phyloP scores from a whole-genome alignment of 805 yeast genomes.

The Myxozyma neotropica region DNA sequence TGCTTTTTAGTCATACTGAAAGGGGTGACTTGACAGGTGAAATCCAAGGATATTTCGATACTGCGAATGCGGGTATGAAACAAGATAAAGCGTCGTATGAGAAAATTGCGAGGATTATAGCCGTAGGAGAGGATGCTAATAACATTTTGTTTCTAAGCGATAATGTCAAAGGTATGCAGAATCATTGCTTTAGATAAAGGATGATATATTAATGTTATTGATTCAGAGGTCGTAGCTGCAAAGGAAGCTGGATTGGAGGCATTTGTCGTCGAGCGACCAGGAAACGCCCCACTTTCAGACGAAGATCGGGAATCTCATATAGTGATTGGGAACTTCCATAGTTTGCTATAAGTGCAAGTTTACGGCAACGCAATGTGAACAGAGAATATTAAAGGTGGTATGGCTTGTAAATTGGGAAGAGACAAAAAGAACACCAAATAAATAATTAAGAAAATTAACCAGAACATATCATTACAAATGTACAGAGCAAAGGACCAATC shows the following conservation, averaged over 20 bases:
- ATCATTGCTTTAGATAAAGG: background rate
- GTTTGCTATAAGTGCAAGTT: slow-evolving; percentile 4
- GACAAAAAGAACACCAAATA: background rate
- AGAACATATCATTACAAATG: slow-evolving; percentile 7
- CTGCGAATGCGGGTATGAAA: slow-evolving; percentile 80
- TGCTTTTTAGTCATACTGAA: slow-evolving; percentile 68
- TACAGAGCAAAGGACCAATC: background rate
- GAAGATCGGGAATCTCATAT: slow-evolving; percentile 20
- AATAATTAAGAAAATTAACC: background rate
- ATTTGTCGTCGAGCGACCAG: slow-evolving; percentile 67
- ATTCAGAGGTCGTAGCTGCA: slow-evolving; percentile 78
- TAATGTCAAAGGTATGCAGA: slow-evolving; percentile 50
- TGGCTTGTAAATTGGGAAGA: background rate
- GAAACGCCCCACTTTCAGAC: slow-evolving; percentile 53
- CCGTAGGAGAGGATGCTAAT: slow-evolving; percentile 32
- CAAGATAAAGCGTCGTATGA: slow-evolving; percentile 58
- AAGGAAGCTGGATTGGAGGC: slow-evolving; percentile 61
- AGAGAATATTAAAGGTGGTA: background rate
- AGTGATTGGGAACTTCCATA: slow-evolving; percentile 20
- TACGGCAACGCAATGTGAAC: too few relatives aligned
- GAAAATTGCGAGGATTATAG: slow-evolving; percentile 51
- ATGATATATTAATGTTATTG: background rate
- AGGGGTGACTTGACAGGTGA: slow-evolving; percentile 56
- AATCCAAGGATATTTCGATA: slow-evolving; percentile 77
- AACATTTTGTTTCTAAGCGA: slow-evolving; percentile 74